Base-by-base conservation (phyloP, 148 eudicot genomes). In the Cornus controversa region DNA sequence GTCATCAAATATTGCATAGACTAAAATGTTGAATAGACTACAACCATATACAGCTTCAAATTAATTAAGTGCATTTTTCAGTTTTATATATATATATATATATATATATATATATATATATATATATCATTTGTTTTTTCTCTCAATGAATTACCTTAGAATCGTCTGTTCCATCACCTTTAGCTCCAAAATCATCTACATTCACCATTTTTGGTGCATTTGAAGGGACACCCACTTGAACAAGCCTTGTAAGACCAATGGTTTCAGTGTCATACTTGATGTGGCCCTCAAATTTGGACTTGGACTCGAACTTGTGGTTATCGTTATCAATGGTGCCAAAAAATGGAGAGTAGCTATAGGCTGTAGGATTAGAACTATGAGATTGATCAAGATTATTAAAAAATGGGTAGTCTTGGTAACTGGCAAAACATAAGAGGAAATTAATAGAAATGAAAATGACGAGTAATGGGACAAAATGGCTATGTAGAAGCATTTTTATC, bases 161-260 rank as follows among this genome's bases (percentile, higher is more conserved):
- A 73, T 89, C 88, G 73, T 89, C 89, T 37, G 72, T 72, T 36
- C 78, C 81, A 70, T 82, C 68, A 20, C 75, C 83, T 74, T 80
- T 79, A 22, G 80, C 82, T 69, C 84, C 80, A 70, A 73, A 89
- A 78, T 76, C 71, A 60, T 89, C 91, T 26, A 89, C 89, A 83
- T 79, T 86, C 57, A 89, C 80, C 18, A 77, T 28, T 37, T 72
- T 77, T 3, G 65, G 27, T 60, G 80, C 67, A 23, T 77, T 73
- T 63, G 67, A 27, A 63, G 75, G 36, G 26, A 13, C 58, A 2
- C 62, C 77, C 42, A 31, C 54, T 64, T 8, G n/a, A 22, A 37
- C 62, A 27, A 69, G 78, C 70, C 78, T 75, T 8, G 25, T 16
- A 45, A 68, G 63, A 62, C 45, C 69, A 57, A 68, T 14, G 45